Conservation (phyloP, 148 eudicot genomes). For the Arctostaphylos glauca region DNA sequence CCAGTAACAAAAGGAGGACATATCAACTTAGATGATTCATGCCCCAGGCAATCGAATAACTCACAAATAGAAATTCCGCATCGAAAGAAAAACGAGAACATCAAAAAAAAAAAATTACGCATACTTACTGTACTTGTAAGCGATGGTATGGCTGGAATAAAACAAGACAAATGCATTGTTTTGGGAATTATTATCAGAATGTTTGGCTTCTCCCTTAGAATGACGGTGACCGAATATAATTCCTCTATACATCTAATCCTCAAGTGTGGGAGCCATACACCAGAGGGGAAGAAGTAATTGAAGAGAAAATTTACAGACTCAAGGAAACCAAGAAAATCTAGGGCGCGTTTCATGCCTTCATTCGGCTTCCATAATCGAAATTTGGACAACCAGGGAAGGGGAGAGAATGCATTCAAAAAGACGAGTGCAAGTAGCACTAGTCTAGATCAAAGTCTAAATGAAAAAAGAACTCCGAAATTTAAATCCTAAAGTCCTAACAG, state of each 20-base stretch:
- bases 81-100: no score
- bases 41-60: background rate
- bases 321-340: background rate
- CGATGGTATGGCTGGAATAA: no score
- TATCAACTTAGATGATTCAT: background rate
- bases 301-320: background rate
- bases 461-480: no score
- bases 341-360: background rate
- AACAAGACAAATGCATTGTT: no score
- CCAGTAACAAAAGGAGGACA: background rate
- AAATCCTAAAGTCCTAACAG: no score
- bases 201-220: no score
- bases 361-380: background rate
- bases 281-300: background rate
- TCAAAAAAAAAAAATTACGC: no score
- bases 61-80: background rate
- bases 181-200: no score
- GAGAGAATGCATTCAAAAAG: background rate
- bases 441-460: background rate
- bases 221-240: background rate
- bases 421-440: background rate
- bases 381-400: background rate
- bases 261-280: background rate
- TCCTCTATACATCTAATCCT: background rate
- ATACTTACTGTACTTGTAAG: no score